These are phyloP conservation scores for Komagataella mondaviorum DNA, from an alignment of 805 yeast genomes.

Conservation along the genomic window DNA sequence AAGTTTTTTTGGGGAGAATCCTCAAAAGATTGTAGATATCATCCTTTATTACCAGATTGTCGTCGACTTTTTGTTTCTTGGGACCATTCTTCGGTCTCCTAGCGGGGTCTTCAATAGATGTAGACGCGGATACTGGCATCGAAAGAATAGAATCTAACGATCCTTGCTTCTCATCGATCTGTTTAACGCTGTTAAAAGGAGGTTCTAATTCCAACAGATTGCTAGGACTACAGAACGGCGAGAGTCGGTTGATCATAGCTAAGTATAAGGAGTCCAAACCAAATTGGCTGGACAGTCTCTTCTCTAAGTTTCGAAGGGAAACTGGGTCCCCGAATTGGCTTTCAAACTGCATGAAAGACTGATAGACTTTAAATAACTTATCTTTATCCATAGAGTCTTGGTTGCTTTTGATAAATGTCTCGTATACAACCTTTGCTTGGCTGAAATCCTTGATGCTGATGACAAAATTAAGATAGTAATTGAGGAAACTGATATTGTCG, in stretches of 20 bases:
- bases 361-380: slow-evolving; percentile 33
- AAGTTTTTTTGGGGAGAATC: slow-evolving; percentile 34
- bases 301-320: slow-evolving; percentile 53
- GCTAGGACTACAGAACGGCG: background rate
- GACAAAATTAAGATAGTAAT: slow-evolving; percentile 60
- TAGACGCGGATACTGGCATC: slow-evolving; percentile 22
- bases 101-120: slow-evolving; percentile 13
- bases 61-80: slow-evolving; percentile 6
- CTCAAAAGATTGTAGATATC: slow-evolving; percentile 37
- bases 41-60: slow-evolving; percentile 20
- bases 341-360: slow-evolving; percentile 54
- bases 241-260: background rate
- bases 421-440: slow-evolving; percentile 71
- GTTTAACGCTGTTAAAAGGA: slow-evolving; percentile 21
- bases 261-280: background rate
- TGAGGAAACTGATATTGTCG: slow-evolving; percentile 45
- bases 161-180: slow-evolving; percentile 15
- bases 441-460: slow-evolving; percentile 52
- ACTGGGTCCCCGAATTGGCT: slow-evolving; percentile 55
- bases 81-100: slow-evolving; percentile 1
- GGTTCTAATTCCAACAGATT: slow-evolving; percentile 13
- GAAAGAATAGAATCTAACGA: slow-evolving; percentile 5
- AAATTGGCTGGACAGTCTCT: slow-evolving; percentile 19
- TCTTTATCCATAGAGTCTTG: slow-evolving; percentile 13
- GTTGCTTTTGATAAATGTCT: slow-evolving; percentile 50